Conservation (phyloP, 257 asterid genomes). For the Avicennia marina region DNA sequence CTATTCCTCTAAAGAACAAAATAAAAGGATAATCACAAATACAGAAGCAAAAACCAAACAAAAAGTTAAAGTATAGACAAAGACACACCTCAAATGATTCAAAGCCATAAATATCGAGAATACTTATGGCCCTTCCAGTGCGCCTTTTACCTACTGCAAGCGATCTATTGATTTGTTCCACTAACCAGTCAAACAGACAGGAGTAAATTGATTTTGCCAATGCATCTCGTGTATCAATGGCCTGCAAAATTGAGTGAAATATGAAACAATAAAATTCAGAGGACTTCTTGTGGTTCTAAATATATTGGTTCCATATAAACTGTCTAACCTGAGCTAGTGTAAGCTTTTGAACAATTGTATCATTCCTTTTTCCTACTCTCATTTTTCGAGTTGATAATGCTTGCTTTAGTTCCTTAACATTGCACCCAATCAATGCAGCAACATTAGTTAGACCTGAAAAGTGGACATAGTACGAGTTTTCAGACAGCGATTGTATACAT, state of each 20-base stretch:
- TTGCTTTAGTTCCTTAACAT: slow-evolving; percentile 60
- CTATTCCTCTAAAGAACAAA: slow-evolving; percentile 71
- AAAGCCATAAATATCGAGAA: slow-evolving; percentile 96
- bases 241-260: slow-evolving; percentile 47
- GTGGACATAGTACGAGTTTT: not conserved
- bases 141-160: slow-evolving; percentile 91
- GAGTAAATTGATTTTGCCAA: slow-evolving; percentile 94
- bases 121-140: slow-evolving; percentile 96
- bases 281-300: slow-evolving; percentile 2
- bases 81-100: slow-evolving; percentile 89
- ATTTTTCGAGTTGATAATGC: slow-evolving; percentile 92
- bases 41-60: slow-evolving; percentile 14
- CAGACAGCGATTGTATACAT: too few species aligned
- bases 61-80: slow-evolving; percentile 10
- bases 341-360: slow-evolving; percentile 77
- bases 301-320: slow-evolving; percentile 5
- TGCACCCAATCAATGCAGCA: slow-evolving; percentile 72
- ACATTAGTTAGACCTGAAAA: slow-evolving; percentile 69
- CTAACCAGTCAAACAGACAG: slow-evolving; percentile 96
- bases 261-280: slow-evolving; percentile 14
- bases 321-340: slow-evolving; percentile 74
- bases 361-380: slow-evolving; percentile 72
- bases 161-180: slow-evolving; percentile 94
- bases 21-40: slow-evolving; percentile 13
- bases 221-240: slow-evolving; percentile 90